Evolutionary conservation across 2,329 filamentous ascomycete species (phyloP).

Genomic region (Colletotrichum paranaense): DNA sequence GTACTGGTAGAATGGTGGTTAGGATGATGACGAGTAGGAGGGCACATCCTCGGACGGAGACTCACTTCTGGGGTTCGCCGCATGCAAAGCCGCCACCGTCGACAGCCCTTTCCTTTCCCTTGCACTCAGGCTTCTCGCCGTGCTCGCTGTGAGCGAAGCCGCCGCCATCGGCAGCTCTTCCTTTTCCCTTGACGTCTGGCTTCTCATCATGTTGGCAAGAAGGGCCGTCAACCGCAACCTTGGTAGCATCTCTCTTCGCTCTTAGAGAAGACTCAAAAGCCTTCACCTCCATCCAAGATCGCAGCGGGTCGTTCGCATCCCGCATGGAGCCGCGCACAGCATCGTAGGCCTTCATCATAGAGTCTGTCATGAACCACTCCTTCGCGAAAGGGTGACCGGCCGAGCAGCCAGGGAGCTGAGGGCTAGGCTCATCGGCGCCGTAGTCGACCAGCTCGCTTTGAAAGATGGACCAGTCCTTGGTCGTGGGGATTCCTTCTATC

Average conservation of each 20-base stretch:
- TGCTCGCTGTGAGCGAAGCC: not conserved
- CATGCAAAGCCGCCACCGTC: too few relatives aligned
- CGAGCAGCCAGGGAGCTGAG: conserved; percentile 32
- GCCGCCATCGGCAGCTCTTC: too few relatives aligned
- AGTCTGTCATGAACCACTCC: conserved; percentile 39
- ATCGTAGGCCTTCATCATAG: conserved; percentile 45
- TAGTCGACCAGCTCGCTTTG: conserved; percentile 31
- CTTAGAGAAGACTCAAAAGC: conserved; percentile 1
- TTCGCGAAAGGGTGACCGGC: conserved; percentile 30
- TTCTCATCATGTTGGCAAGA: not conserved
- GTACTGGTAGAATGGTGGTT: not conserved
- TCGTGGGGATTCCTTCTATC: not conserved
- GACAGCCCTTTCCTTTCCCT: not conserved
- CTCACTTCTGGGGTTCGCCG: not conserved
- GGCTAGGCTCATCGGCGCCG: conserved; percentile 6
- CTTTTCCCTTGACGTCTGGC: not conserved
- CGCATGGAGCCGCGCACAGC: conserved; percentile 46
- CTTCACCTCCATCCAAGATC: conserved; percentile 40
- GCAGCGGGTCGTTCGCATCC: conserved; percentile 40
- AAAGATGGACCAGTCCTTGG: conserved; percentile 32
- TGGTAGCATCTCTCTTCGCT: not conserved
- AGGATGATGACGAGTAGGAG: not conserved
- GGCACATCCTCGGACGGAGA: not conserved
- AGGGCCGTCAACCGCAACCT: not conserved
- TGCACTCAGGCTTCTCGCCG: not conserved